Evolutionary conservation across 2,329 filamentous ascomycete genomes (phyloP), one percentile per base, ranked within the genome.

Genomic region (Diaporthe sp.): DNA sequence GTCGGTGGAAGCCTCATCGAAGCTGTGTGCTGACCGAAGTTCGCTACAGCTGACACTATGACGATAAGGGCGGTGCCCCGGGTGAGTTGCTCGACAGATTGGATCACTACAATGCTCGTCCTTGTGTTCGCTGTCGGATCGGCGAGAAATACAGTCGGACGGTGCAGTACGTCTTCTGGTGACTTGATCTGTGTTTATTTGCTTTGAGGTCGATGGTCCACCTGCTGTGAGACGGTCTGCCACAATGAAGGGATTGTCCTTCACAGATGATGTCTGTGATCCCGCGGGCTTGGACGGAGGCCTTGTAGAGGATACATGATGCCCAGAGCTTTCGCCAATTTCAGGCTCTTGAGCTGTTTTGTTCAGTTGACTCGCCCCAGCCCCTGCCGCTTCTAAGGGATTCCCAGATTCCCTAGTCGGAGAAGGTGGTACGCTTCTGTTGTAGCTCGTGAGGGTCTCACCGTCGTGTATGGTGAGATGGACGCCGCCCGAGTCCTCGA

Each of bases 171-270:
- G 42, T 69, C 28, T 47, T 50, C 33, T 70, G 40, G 10, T 19
- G 25, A 60, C 10, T n/a, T 72, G 52, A 25, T 45, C 74, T n/a
- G 19, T n/a, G 8, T 61, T 68, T 33, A 33, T 19, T 3, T 38
- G 73, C 38, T 57, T 61, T 55, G 69, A 50, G 6, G 38, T 47
- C 13, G 55, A n/a, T 10, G 54, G 47, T 25, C 40, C 47, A n/a
- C 52, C 30, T 50, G 30, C 68, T n/a, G 58, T 38, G 22, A 76
- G 71, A 58, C 77, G 77, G 22, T 80, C 80, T 25, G 78, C 77
- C 25, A 79, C 54, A 52, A 80, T 52, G 38, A 79, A 81, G 3
- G 78, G 77, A 60, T 77, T 80, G 4, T 76, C 74, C 47, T 75
- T 77, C 76, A 67, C 66, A 61, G 77, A 42, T 15, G 54, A 73